These are phyloP conservation scores for Skeletonema potamos DNA, from an alignment of 108 stramenopile species.

Conservation along the genomic window DNA sequence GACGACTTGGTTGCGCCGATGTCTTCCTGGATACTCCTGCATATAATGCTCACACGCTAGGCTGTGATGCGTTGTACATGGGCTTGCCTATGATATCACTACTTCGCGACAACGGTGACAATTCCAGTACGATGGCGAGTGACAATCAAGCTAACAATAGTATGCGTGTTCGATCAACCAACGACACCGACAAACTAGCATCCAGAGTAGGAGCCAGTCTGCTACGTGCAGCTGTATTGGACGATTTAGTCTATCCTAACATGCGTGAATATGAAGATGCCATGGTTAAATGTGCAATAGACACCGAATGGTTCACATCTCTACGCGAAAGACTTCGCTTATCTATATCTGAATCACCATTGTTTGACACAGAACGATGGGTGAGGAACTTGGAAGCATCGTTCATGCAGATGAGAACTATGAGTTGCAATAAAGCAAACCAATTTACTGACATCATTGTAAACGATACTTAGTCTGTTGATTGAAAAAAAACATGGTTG, in stretches of 20 bases:
- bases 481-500: too few relatives aligned
- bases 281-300: constrained; percentile 61
- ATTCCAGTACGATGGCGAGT: neutral
- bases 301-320: constrained; percentile 39
- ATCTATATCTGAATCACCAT: constrained; percentile 15
- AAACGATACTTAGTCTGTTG: neutral
- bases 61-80: constrained; percentile 56
- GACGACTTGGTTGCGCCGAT: constrained; percentile 72
- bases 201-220: constrained; percentile 79
- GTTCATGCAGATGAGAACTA: constrained; percentile 18
- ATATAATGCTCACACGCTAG: constrained; percentile 88
- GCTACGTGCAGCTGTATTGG: constrained; percentile 56
- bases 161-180: neutral
- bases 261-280: constrained; percentile 67
- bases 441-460: neutral
- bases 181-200: constrained; percentile 72
- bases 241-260: constrained; percentile 42
- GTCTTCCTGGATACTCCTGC: constrained; percentile 86
- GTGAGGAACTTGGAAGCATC: constrained; percentile 49
- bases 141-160: neutral
- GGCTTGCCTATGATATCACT: constrained; percentile 85
- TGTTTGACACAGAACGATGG: constrained; percentile 60
- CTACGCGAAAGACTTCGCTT: constrained; percentile 14
- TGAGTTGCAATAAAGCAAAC: neutral
- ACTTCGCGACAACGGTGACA: constrained; percentile 14